Evolutionary conservation across 2,329 filamentous ascomycete species (phyloP).

Genomic region (Trichophyton rubrum): DNA sequence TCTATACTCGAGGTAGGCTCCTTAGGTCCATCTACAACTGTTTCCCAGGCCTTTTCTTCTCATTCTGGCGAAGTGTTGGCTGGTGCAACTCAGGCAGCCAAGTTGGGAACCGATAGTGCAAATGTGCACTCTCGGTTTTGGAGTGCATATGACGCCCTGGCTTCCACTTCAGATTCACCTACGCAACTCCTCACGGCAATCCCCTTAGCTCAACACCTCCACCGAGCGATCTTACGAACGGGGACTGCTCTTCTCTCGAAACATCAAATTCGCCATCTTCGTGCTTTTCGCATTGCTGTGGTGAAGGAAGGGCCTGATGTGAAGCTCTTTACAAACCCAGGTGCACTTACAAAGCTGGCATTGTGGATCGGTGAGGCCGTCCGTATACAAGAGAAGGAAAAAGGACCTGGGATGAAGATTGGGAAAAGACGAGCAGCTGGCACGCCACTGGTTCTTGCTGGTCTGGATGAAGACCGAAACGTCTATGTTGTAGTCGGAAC

Average conservation of each 20-base stretch:
- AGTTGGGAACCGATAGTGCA: constrained; percentile 18
- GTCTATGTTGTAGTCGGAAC: constrained; percentile 91
- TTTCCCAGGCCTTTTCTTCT: constrained; percentile 13
- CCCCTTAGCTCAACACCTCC: constrained; percentile 73
- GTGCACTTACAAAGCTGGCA: constrained; percentile 83
- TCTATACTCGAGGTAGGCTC: constrained; percentile 81
- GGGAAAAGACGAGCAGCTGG: constrained; percentile 37
- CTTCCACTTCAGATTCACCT: constrained; percentile 33
- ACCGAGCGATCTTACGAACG: constrained; percentile 84
- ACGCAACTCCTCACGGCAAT: constrained; percentile 58
- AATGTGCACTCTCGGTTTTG: constrained; percentile 40
- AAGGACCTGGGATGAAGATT: constrained; percentile 51
- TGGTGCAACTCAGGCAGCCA: constrained; percentile 13
- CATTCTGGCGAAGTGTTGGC: constrained; percentile 2
- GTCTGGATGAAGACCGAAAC: constrained; percentile 72
- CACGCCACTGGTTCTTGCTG: constrained; percentile 79
- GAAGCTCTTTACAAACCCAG: constrained; percentile 80
- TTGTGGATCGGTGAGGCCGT: constrained; percentile 91
- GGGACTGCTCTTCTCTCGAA: constrained; percentile 87
- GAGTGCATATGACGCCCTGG: constrained; percentile 47
- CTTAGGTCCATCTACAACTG: constrained; percentile 20
- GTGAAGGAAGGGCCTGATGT: constrained; percentile 93
- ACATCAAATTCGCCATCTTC: constrained; percentile 80
- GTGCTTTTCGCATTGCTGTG: constrained; percentile 87
- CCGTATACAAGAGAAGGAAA: constrained; percentile 74